Evolutionary conservation across 108 stramenopile genomes (phyloP), one percentile per base, ranked within the genome.

Genomic region (Cyclotella sp.): DNA sequence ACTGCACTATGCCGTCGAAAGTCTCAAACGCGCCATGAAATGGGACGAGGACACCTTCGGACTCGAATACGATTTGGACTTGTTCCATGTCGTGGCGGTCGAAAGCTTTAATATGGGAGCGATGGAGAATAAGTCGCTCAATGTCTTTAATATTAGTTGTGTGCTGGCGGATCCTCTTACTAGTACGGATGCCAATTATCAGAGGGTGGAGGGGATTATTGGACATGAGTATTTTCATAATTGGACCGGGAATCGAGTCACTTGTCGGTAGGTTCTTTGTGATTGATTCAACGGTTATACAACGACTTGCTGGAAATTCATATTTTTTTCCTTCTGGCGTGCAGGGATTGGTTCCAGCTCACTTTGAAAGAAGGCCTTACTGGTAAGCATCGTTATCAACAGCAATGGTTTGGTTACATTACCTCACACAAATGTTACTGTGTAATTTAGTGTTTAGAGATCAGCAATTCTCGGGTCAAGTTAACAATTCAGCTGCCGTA

Each of bases 141-240:
- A 90, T 29, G 70, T 88, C 10, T 90, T 99, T 82, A 99, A 99
- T 83, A 97, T 97, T 26, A 96, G 97, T 27, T 97, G 89, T 75
- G 95, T 97, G 14, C 78, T 99, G 63, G 99, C 98, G 19, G 95
- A 97, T 76, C 88, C 90, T 11, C 72, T 79, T 34, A 91, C 91
- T 15, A 93, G 95, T 21, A 96, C 94, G 4, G 97, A 98, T 76
- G 62, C 85, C 8, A 96, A 98, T 75, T 97, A 93, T 78, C 94
- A 97, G 75, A 87, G 92, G 55, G 70, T 82, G 42, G 81, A 82
- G 53, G 66, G 64, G 30, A 89, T 98, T 16, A 95, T 99, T 74
- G 97, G 95, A 0, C 97, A 98, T 81, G 98, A 98, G 73, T 98
- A 99, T 70, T 97, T 99, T 71, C 99, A 99, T 89, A 99, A 98